Evolutionary conservation across 1,284 basidiomycete genomes (phyloP), one percentile per base, ranked within the genome.

Genomic region (Mycosarcoma maydis): DNA sequence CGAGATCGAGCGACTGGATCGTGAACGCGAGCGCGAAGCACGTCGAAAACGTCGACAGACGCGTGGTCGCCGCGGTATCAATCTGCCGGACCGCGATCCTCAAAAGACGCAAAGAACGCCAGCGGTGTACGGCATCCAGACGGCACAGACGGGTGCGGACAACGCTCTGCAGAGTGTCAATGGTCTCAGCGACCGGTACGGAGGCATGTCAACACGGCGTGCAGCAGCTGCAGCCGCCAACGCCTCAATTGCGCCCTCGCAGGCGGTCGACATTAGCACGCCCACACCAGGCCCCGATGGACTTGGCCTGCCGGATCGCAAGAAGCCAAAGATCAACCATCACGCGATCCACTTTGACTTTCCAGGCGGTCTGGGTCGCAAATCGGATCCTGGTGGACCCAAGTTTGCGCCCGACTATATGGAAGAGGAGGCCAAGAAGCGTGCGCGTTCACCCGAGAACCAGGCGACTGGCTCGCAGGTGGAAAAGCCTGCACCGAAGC

Each of bases 1-100:
- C 71, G 94, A 97, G 70, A 87, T 97, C 54, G 68, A 78, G 48
- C 90, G 92, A 64, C 90, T 89, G 75, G 95, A 98, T 83, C 90
- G 90, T 80, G 94, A 98, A 72, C 87, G 93, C 50, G 95, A 97
- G 83, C 92, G 92, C 83, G 93, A 98, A 73, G 87, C 91, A 67
- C 88, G 93, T 38, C 87, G 92, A 64, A 92, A 94, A 83, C 85
- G 86, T 62, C 87, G 94, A 42, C 91, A 91, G 73, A 93, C 91
- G 0, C 88, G 94, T 59, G 93, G 92, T 13, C 86, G 94, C 48
- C 86, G 94, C 43, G 94, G 92, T n/a, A 86, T 96, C 64, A 88
- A 88, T 2, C 84, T 98, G 14, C 94, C 95, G 0, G 96, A 98
- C 79, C 89, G 94, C 49, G 95, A 98, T 70, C 90, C 92, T 3